phyloP scores from a whole-genome alignment of 2,329 filamentous ascomycete species.

The Neonectria faginata region DNA sequence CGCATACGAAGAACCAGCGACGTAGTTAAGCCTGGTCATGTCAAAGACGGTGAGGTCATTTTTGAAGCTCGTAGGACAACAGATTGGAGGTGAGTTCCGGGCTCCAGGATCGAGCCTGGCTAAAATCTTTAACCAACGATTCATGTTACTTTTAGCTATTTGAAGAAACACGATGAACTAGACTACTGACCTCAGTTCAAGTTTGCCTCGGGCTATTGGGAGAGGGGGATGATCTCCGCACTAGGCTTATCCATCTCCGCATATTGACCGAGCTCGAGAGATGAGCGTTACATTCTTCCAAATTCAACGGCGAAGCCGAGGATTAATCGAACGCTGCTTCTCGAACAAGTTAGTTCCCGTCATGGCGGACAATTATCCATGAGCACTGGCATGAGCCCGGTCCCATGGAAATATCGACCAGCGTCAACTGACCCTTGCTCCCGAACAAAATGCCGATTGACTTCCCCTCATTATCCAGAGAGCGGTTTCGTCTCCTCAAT shows the following conservation, averaged over 20 bases:
- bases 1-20: too few species aligned
- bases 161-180: not conserved
- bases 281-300: not conserved
- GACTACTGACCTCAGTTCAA: not conserved
- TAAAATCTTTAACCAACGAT: not conserved
- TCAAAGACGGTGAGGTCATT: too few species aligned
- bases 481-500: not conserved
- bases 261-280: not conserved
- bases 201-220: conserved; percentile 1
- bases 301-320: not conserved
- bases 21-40: too few species aligned
- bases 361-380: too few species aligned
- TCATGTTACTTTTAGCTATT: not conserved
- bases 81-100: too few species aligned
- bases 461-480: not conserved
- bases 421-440: not conserved
- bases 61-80: too few species aligned
- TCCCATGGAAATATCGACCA: not conserved
- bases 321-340: not conserved
- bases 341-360: not conserved
- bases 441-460: not conserved
- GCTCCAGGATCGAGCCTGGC: not conserved
- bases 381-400: not conserved
- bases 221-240: not conserved
- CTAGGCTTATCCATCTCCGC: not conserved